phyloP scores from a whole-genome alignment of 768 basidiomycete genomes.

The Galerina marginata region DNA sequence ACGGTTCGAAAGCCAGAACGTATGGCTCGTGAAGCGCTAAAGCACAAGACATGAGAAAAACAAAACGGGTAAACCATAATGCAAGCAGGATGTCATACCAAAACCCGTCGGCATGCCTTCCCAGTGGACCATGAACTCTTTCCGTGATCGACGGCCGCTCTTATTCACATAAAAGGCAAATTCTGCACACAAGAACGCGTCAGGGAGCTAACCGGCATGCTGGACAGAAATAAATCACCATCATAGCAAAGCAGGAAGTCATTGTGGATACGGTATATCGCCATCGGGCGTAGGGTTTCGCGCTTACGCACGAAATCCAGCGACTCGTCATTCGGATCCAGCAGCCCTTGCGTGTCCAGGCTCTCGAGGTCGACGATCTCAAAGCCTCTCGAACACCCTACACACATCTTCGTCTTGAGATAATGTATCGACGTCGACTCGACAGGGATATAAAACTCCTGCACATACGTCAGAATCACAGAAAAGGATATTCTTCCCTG shows the following conservation, averaged over 20 bases:
- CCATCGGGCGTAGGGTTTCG: conserved; percentile 90
- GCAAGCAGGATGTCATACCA: conserved; percentile 57
- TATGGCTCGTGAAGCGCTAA: conserved; percentile 92
- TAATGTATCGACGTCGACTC: conserved; percentile 97
- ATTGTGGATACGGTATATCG: conserved; percentile 95
- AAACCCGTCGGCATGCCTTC: conserved; percentile 94
- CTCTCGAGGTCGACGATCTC: conserved; percentile 98
- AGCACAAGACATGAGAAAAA: neutral
- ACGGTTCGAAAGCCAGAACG: conserved; percentile 94
- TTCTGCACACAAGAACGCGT: conserved; percentile 54
- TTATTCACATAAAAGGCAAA: conserved; percentile 99
- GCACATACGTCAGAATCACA: conserved; percentile 9
- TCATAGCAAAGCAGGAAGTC: conserved; percentile 98
- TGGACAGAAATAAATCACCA: conserved; percentile 55
- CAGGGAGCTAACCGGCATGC: conserved; percentile 10
- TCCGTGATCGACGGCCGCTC: conserved; percentile 89
- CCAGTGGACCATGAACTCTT: conserved; percentile 96
- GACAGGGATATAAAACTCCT: conserved; percentile 99
- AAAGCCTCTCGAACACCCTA: conserved; percentile 96
- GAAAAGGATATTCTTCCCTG: neutral
- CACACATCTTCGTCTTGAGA: conserved; percentile 95
- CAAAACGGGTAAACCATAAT: neutral
- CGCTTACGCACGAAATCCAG: conserved; percentile 93
- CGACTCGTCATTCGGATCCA: conserved; percentile 90
- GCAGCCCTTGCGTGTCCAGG: conserved; percentile 92